These are phyloP conservation scores for Backusella macrospora DNA, from an alignment of 192 early-diverging fungal genomes.

Conservation along the genomic window DNA sequence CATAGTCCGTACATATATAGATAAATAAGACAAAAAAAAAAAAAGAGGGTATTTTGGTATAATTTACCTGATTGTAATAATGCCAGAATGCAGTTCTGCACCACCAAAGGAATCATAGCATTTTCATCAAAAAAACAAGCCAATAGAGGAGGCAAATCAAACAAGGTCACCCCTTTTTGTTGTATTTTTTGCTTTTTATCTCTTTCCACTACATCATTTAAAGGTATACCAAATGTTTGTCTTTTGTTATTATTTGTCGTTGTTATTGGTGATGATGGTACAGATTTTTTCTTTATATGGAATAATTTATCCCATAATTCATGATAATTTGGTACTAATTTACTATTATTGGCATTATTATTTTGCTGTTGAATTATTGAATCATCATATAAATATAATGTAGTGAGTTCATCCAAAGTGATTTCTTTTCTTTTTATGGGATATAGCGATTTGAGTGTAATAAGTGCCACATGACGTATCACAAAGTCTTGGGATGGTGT, in stretches of 20 bases:
- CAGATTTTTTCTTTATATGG: conserved; percentile 12
- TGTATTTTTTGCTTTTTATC: conserved; percentile 2
- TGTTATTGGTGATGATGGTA: neutral
- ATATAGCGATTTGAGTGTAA: conserved; percentile 70
- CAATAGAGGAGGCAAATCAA: neutral
- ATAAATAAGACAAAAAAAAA: neutral
- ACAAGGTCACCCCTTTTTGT: conserved; percentile 1
- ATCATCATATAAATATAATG: conserved; percentile 26
- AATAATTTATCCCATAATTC: conserved; percentile 22
- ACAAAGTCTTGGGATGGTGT: conserved; percentile 77
- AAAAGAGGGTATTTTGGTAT: neutral
- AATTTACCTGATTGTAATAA: conserved; percentile 73
- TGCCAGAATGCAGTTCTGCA: conserved; percentile 76
- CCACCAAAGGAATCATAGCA: conserved; percentile 81
- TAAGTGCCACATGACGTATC: conserved; percentile 80
- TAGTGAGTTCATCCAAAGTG: neutral
- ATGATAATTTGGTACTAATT: neutral
- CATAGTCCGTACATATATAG: neutral
- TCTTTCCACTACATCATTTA: neutral
- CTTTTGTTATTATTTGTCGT: neutral
- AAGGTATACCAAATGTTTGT: conserved; percentile 20
- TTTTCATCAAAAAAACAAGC: conserved; percentile 55
- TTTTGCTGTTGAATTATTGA: conserved; percentile 55
- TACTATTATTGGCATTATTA: neutral
- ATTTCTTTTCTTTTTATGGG: neutral